Conservation (phyloP, 2,329 filamentous ascomycete species). For the Exophiala calicioides region DNA sequence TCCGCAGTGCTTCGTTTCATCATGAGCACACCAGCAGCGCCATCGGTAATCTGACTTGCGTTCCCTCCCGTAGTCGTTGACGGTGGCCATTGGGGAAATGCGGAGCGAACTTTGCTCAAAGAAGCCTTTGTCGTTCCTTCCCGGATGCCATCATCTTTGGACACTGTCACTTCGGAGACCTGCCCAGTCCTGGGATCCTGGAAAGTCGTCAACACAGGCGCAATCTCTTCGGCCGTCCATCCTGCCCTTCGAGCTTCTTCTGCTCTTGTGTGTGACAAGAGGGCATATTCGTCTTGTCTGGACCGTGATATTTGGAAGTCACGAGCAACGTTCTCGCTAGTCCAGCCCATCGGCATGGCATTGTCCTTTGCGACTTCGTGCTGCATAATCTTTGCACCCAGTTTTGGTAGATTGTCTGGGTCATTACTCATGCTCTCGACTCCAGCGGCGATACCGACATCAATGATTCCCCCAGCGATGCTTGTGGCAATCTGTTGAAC, state of each 20-base stretch:
- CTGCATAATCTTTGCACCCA: conserved; percentile 81
- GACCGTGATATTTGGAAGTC: conserved; percentile 71
- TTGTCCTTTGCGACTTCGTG: conserved; percentile 85
- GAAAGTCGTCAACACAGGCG: conserved; percentile 79
- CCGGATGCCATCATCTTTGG: conserved; percentile 83
- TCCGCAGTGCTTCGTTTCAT: conserved; percentile 93
- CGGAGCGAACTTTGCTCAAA: conserved; percentile 81
- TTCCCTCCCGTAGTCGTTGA: conserved; percentile 96
- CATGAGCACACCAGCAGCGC: conserved; percentile 88
- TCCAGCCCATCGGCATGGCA: conserved; percentile 95
- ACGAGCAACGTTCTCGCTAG: conserved; percentile 93
- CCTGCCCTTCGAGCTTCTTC: conserved; percentile 78
- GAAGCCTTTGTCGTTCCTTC: conserved; percentile 82
- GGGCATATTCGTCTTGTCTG: conserved; percentile 87
- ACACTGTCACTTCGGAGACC: conserved; percentile 76
- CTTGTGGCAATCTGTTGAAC: conserved; percentile 92
- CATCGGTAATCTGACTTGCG: conserved; percentile 92
- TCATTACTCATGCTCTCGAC: conserved; percentile 94
- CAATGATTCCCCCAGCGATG: conserved; percentile 88
- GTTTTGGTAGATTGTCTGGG: conserved; percentile 82
- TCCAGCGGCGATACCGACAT: conserved; percentile 88
- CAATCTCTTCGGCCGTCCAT: conserved; percentile 91
- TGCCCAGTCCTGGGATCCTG: conserved; percentile 89
- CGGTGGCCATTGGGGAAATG: conserved; percentile 83
- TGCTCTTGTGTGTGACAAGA: conserved; percentile 86